Percentiles rank a stretch among this genome's conserved stretches.
These are phyloP conservation scores for Fraxinus albicans DNA, from an alignment of 305 asterid genomes.

Conservation along the genomic window DNA sequence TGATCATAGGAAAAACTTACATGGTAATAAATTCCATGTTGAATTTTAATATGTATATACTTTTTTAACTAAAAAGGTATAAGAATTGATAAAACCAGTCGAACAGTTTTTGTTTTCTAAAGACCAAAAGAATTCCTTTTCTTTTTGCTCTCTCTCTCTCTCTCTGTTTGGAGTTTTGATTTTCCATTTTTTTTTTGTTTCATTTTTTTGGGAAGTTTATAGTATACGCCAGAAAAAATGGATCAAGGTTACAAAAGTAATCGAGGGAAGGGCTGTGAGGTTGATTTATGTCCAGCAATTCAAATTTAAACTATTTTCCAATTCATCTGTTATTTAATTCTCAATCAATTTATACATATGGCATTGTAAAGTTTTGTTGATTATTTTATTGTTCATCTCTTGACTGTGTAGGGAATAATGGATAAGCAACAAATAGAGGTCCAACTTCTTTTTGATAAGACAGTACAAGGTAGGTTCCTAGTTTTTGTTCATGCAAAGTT, in stretches of 20 bases:
- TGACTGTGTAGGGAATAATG: constrained; percentile 57
- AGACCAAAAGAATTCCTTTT: not conserved
- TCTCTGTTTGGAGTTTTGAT: not conserved
- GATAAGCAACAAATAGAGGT: constrained; percentile 58
- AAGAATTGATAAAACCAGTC: not conserved
- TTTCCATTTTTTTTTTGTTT: not conserved
- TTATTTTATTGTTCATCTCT: constrained; percentile 18
- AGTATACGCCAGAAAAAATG: not conserved
- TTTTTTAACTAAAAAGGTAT: not conserved
- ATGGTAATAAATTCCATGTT: not conserved
- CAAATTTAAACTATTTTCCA: not conserved
- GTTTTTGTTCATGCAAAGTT: constrained; percentile 7
- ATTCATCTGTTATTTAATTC: not conserved
- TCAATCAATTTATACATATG: not conserved
- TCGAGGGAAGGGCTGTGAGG: not conserved
- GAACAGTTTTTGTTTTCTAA: not conserved
- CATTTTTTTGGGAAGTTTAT: not conserved
- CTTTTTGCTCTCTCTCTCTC: not conserved
- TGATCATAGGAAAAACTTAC: not conserved
- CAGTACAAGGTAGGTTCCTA: constrained; percentile 72
- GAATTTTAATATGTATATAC: not conserved
- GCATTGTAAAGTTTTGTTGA: not conserved
- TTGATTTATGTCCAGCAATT: not conserved
- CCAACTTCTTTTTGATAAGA: constrained; percentile 78
- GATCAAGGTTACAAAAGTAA: not conserved